Percentiles rank a stretch among this genome's conserved stretches.
Conservation (phyloP, 495 filamentous ascomycete genomes). For the Tuber magnatum region DNA sequence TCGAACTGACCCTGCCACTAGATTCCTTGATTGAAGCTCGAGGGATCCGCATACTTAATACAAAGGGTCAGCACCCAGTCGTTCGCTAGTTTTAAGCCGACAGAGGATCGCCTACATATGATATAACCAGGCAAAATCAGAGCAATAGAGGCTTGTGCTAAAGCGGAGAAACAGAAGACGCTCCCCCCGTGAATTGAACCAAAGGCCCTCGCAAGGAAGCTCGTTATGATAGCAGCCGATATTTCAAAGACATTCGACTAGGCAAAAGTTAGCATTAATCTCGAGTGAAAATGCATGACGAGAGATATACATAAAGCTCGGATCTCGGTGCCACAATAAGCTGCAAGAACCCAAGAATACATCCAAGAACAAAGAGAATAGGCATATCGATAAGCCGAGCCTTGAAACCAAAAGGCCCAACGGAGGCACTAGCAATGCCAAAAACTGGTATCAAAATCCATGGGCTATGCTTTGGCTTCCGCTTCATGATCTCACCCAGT, state of each 20-base stretch:
- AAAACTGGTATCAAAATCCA: constrained; percentile 77
- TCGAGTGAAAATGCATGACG: not conserved
- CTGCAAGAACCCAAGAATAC: constrained; percentile 72
- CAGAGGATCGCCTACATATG: constrained; percentile 47
- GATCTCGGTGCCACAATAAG: constrained; percentile 71
- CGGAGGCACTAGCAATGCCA: constrained; percentile 71
- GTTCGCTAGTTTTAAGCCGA: constrained; percentile 8
- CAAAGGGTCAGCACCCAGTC: not conserved
- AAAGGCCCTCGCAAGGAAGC: constrained; percentile 81
- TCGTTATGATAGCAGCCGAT: constrained; percentile 73
- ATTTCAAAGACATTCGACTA: constrained; percentile 83
- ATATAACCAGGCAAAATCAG: constrained; percentile 87
- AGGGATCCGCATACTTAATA: constrained; percentile 64
- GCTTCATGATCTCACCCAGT: constrained; percentile 59
- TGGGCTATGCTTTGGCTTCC: constrained; percentile 56
- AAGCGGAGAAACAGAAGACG: constrained; percentile 83
- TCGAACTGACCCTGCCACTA: constrained; percentile 84
- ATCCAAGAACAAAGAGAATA: constrained; percentile 76
- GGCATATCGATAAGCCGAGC: constrained; percentile 83
- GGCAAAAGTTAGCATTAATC: constrained; percentile 30
- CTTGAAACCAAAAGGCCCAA: constrained; percentile 87
- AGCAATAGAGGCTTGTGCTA: constrained; percentile 85
- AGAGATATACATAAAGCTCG: constrained; percentile 53
- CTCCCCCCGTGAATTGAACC: constrained; percentile 66
- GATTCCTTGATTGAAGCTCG: constrained; percentile 76